These are phyloP conservation scores for Trichophyton verrucosum DNA, from an alignment of 2,329 filamentous ascomycete genomes.

Conservation along the genomic window DNA sequence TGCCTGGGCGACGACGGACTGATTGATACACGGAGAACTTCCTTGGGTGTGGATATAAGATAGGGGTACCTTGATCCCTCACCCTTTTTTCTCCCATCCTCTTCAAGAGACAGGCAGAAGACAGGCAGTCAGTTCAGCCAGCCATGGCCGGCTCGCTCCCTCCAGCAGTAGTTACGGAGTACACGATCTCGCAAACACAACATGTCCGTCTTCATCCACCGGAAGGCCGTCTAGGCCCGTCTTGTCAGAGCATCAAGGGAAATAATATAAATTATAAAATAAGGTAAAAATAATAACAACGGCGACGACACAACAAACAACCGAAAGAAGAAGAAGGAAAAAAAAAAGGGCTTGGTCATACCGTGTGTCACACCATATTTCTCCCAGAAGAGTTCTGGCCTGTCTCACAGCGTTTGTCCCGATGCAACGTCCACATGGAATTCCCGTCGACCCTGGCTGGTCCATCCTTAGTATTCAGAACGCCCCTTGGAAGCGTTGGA, in stretches of 20 bases:
- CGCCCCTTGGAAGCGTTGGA: neutral
- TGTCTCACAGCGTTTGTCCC: neutral
- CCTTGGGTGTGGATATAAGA: neutral
- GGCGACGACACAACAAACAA: too few species aligned
- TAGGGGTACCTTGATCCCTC: neutral
- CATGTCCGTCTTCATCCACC: neutral
- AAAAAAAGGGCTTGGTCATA: neutral
- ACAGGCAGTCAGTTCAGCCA: neutral
- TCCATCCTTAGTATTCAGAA: too few species aligned
- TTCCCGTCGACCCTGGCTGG: neutral
- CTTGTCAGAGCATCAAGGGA: neutral
- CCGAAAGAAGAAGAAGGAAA: too few species aligned
- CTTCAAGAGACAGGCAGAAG: neutral
- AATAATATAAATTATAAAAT: too few species aligned
- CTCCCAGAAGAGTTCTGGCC: neutral
- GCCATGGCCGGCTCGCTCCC: neutral
- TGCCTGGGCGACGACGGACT: neutral
- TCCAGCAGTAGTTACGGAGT: neutral
- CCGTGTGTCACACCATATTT: neutral
- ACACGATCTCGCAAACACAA: neutral
- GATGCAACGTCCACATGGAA: slow-evolving; percentile 1
- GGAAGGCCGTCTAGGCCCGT: neutral
- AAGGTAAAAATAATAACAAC: too few species aligned
- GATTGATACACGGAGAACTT: neutral
- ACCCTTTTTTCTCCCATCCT: neutral